A percentile compares a stretch with the other conserved stretches of the same genome.
Evolutionary conservation across 2,329 filamentous ascomycete genomes (phyloP).

Genomic region (Hypoxylon sp.): DNA sequence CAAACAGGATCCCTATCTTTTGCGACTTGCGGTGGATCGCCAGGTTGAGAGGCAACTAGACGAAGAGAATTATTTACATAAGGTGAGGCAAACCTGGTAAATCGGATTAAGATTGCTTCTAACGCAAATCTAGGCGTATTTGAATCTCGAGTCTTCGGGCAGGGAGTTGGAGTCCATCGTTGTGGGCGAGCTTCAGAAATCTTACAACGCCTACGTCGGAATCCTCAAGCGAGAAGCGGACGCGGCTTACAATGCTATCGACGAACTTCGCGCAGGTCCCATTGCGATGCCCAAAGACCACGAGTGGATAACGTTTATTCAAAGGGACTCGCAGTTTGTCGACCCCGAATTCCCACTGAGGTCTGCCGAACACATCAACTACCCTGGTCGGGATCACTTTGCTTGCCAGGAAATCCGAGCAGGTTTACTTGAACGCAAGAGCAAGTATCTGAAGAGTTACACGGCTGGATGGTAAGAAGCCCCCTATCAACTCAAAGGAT

Average conservation of each 20-base stretch:
- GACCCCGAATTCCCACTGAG: conserved; percentile 83
- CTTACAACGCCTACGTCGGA: conserved; percentile 91
- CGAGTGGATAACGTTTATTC: conserved; percentile 88
- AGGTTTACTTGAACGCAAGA: conserved; percentile 94
- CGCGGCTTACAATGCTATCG: conserved; percentile 77
- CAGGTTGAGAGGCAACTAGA: conserved; percentile 93
- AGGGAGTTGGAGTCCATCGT: conserved; percentile 96
- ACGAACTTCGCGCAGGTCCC: conserved; percentile 83
- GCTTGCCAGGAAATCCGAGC: conserved; percentile 84
- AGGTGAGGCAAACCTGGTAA: conserved; percentile 63
- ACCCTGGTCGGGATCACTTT: conserved; percentile 88
- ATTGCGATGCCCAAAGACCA: conserved; percentile 93
- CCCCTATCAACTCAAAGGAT: neutral
- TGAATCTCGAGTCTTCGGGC: conserved; percentile 93
- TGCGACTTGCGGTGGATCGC: conserved; percentile 84
- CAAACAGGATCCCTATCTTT: conserved; percentile 90
- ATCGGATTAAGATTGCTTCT: conserved; percentile 25
- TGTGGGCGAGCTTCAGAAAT: conserved; percentile 96
- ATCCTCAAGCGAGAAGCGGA: conserved; percentile 93
- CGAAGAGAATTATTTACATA: conserved; percentile 96
- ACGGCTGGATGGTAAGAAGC: conserved; percentile 84
- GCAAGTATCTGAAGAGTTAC: conserved; percentile 98
- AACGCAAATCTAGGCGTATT: conserved; percentile 71
- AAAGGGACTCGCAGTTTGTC: conserved; percentile 83
- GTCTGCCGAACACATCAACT: conserved; percentile 82